Conservation (phyloP, 805 yeast genomes). For the Debaryomyces tyrocola region DNA sequence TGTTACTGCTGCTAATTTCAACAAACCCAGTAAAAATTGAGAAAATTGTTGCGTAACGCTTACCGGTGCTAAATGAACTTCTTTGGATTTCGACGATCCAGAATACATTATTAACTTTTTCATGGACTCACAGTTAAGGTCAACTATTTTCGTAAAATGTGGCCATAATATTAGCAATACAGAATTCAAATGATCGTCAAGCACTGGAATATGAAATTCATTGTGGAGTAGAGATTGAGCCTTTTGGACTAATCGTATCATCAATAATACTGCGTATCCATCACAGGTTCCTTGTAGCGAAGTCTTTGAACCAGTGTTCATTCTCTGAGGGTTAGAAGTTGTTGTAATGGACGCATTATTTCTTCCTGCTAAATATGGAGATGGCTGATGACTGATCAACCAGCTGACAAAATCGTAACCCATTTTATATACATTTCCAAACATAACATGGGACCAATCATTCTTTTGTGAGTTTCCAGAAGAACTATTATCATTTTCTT, state of each 20-base stretch:
- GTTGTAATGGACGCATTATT: slow-evolving; percentile 11
- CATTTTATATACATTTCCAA: slow-evolving; percentile 36
- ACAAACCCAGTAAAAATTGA: slow-evolving; percentile 65
- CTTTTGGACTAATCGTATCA: slow-evolving; percentile 69
- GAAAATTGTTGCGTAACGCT: slow-evolving; percentile 80
- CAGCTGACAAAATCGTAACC: slow-evolving; percentile 47
- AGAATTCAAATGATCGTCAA: slow-evolving; percentile 68
- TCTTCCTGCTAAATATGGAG: slow-evolving; percentile 16
- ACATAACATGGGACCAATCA: slow-evolving; percentile 40
- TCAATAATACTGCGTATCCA: slow-evolving; percentile 72
- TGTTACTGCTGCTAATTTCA: slow-evolving; percentile 48
- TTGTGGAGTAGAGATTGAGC: slow-evolving; percentile 67
- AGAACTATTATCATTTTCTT: slow-evolving; percentile 7
- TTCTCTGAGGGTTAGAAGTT: slow-evolving; percentile 41
- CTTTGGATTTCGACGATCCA: slow-evolving; percentile 11
- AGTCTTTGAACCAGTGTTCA: slow-evolving; percentile 17
- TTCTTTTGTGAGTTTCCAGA: slow-evolving; percentile 6
- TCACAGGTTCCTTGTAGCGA: slow-evolving; percentile 50
- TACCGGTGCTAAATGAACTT: slow-evolving; percentile 40
- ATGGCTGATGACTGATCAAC: slow-evolving; percentile 45
- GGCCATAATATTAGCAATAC: slow-evolving; percentile 82
- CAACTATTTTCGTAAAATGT: slow-evolving; percentile 72
- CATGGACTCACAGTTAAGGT: slow-evolving; percentile 71
- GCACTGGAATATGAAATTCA: slow-evolving; percentile 61
- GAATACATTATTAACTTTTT: slow-evolving; percentile 47